Conservation (phyloP, 106 monocot genomes). For the Allium sativum region DNA sequence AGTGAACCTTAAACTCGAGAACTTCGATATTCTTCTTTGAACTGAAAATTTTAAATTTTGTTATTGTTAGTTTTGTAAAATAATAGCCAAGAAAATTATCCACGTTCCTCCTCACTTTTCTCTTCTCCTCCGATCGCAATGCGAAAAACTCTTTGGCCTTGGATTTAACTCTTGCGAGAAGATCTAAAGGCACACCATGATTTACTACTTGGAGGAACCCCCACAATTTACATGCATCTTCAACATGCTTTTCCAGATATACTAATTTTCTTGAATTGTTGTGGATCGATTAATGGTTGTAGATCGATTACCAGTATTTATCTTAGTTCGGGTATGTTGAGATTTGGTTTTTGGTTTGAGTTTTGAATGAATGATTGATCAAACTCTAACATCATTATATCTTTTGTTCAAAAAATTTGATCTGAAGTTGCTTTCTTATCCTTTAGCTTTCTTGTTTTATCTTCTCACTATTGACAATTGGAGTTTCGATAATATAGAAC, state of each 20-base stretch:
- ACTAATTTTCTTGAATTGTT: neutral
- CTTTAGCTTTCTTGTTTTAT: no score
- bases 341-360: conserved; percentile 56
- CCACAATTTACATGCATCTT: conserved; percentile 43
- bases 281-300: conserved; percentile 8
- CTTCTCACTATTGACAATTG: no score
- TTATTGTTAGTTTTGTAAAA: no score
- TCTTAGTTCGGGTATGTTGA: conserved; percentile 25
- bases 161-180: conserved; percentile 14
- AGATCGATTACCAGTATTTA: conserved; percentile 43
- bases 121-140: conserved; percentile 41
- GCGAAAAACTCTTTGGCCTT: conserved; percentile 41
- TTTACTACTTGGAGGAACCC: conserved; percentile 77
- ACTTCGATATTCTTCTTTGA: no score
- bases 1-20: no score
- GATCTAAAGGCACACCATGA: conserved; percentile 39
- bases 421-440: no score
- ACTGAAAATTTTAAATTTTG: no score
- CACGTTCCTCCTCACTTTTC: conserved; percentile 32
- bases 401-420: neutral
- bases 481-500: no score
- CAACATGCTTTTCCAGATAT: conserved; percentile 27
- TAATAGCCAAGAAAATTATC: conserved; percentile 44
- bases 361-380: conserved; percentile 53
- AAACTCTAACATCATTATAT: conserved; percentile 18